A percentile compares a stretch with the other conserved stretches of the same genome.
Conservation (phyloP, 108 stramenopile genomes). For the Schizochytrium sp. region DNA sequence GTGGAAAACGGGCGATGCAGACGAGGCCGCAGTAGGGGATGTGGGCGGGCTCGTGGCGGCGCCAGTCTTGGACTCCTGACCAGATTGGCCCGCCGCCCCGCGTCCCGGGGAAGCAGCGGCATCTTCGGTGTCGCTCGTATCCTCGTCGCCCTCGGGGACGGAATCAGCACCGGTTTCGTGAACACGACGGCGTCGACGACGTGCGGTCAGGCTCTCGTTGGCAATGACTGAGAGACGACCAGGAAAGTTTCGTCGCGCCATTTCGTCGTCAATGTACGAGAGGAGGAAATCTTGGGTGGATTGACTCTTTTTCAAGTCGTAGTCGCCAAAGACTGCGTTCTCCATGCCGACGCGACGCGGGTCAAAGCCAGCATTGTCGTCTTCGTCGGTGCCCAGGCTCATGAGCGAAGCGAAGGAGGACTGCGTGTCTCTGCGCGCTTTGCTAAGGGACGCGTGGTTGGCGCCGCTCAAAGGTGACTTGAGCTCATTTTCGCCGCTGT, state of each 20-base stretch:
- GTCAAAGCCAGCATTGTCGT: not conserved
- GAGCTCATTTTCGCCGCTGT: not conserved
- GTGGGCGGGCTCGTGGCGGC: too few species aligned
- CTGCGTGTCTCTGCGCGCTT: not conserved
- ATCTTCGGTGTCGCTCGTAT: not conserved
- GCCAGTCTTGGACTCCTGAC: too few species aligned
- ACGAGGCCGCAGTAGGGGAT: too few species aligned
- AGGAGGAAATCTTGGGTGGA: not conserved
- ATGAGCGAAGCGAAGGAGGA: not conserved
- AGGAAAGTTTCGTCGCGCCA: not conserved
- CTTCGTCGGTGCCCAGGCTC: not conserved
- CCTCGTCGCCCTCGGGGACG: constrained; percentile 11
- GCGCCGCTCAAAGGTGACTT: not conserved
- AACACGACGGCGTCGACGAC: not conserved
- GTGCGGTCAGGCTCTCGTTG: not conserved
- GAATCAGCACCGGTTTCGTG: not conserved
- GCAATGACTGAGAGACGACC: not conserved
- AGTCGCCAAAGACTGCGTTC: not conserved
- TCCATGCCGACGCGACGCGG: constrained; percentile 2
- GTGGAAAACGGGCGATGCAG: not conserved
- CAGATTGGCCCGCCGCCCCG: not conserved
- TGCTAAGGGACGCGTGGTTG: not conserved
- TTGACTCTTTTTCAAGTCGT: not conserved
- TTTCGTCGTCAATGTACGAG: constrained; percentile 19
- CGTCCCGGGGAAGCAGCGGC: not conserved